These are phyloP conservation scores for Irpex rosettiformis DNA, from an alignment of 1,284 basidiomycete genomes.

Conservation along the genomic window DNA sequence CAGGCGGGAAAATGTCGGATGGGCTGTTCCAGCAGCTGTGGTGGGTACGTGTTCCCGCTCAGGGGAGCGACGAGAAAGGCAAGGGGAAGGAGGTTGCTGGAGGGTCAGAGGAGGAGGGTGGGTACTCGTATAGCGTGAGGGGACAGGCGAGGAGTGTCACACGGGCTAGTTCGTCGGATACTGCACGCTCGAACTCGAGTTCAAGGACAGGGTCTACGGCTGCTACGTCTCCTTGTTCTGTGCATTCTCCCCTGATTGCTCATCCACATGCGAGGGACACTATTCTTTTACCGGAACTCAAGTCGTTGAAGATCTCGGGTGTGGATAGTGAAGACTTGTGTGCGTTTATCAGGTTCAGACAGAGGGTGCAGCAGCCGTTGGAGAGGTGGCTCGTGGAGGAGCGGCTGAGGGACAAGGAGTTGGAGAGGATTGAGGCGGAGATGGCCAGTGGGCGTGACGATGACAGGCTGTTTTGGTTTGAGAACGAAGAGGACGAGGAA, in stretches of 20 bases:
- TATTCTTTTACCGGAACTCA: slow-evolving; percentile 25
- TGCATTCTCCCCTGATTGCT: neutral
- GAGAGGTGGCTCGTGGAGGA: slow-evolving; percentile 23
- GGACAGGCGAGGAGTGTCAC: neutral
- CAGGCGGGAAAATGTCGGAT: slow-evolving; percentile 37
- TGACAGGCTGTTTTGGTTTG: slow-evolving; percentile 9
- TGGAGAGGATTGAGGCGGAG: slow-evolving; percentile 19
- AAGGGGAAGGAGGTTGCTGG: neutral
- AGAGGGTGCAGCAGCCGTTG: slow-evolving; percentile 17
- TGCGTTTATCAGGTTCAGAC: slow-evolving; percentile 20
- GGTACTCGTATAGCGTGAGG: neutral
- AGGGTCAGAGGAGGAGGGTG: neutral
- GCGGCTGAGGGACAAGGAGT: slow-evolving; percentile 20
- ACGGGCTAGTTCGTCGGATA: neutral
- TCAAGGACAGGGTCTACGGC: neutral
- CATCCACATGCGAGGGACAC: neutral
- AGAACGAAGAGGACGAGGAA: slow-evolving; percentile 24
- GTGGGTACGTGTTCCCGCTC: neutral
- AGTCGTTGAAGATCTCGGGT: slow-evolving; percentile 23
- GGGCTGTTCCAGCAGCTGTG: slow-evolving; percentile 36
- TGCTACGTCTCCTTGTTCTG: neutral
- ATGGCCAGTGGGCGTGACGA: slow-evolving; percentile 7
- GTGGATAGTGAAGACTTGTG: slow-evolving; percentile 17
- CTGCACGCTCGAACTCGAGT: neutral
- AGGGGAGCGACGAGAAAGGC: slow-evolving; percentile 8